phyloP scores from a whole-genome alignment of 371 early-diverging fungal species.

The Rhizomucor miehei region DNA sequence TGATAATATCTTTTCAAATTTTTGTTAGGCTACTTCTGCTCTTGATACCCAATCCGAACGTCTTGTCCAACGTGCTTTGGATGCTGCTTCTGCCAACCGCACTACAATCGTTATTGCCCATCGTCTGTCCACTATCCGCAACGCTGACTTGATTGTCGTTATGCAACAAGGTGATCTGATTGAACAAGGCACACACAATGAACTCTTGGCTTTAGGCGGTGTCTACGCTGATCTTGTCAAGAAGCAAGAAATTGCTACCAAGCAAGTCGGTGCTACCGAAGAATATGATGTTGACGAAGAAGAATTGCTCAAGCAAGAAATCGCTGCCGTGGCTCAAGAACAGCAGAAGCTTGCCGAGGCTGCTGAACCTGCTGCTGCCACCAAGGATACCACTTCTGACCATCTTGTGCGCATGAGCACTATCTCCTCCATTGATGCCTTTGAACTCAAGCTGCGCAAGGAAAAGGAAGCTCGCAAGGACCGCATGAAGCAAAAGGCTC shows the following conservation, averaged over 20 bases:
- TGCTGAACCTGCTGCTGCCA: conserved; percentile 4
- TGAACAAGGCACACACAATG: conserved; percentile 70
- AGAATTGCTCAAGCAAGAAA: conserved; percentile 15
- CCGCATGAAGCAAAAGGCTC: conserved; percentile 42
- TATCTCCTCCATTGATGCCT: conserved; percentile 24
- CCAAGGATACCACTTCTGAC: conserved; percentile 5
- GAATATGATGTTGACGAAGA: conserved; percentile 18
- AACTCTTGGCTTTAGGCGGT: conserved; percentile 45
- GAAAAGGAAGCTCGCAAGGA: conserved; percentile 38
- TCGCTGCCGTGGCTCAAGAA: conserved; percentile 9
- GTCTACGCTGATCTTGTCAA: conserved; percentile 50
- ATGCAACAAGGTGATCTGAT: conserved; percentile 65
- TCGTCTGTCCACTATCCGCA: conserved; percentile 69
- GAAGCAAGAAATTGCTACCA: conserved; percentile 46
- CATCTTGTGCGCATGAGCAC: conserved; percentile 19
- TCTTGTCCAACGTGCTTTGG: conserved; percentile 77
- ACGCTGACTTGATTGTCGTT: conserved; percentile 80
- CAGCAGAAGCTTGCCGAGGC: conserved; percentile 13
- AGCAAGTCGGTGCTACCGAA: conserved; percentile 18
- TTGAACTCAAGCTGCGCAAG: conserved; percentile 28
- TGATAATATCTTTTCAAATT: not conserved
- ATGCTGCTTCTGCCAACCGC: conserved; percentile 65
- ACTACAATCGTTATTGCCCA: conserved; percentile 93
- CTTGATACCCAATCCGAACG: conserved; percentile 78
- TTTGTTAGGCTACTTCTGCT: conserved; percentile 68